Conservation (phyloP, 176 grass and related monocot species). For the Saccharum spontaneum region DNA sequence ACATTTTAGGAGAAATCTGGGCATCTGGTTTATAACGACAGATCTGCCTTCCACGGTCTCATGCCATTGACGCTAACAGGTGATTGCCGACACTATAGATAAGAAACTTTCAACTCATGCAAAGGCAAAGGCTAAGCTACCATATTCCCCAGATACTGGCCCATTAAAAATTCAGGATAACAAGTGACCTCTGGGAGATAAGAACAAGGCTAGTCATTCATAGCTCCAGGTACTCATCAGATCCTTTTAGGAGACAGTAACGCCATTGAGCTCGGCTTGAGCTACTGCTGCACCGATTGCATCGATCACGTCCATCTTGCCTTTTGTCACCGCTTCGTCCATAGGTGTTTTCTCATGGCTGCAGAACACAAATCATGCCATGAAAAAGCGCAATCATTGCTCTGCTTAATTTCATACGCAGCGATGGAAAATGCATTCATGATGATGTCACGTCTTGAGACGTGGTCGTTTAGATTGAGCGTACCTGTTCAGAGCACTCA, state of each 20-base stretch:
- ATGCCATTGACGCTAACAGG: conserved; percentile 22
- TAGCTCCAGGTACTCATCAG: neutral
- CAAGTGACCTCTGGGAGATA: neutral
- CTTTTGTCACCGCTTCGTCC: conserved; percentile 78
- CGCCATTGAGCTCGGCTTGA: conserved; percentile 67
- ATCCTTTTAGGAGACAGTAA: conserved; percentile 63
- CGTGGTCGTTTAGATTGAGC: conserved; percentile 5
- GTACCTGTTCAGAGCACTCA: conserved; percentile 88
- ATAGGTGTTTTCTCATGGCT: conserved; percentile 94
- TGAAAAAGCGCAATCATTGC: neutral
- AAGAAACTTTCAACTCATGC: neutral
- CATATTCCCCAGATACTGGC: neutral
- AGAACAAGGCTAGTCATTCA: conserved; percentile 18
- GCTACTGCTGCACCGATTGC: conserved; percentile 66
- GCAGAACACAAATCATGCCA: conserved; percentile 30
- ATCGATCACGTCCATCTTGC: conserved; percentile 89
- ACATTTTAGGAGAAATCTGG: neutral
- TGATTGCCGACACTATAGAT: neutral
- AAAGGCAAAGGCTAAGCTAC: neutral
- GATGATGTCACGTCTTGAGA: neutral
- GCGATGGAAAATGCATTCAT: neutral
- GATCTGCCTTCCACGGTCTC: neutral
- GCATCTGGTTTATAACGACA: neutral
- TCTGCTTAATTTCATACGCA: neutral
- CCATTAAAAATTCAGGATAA: neutral